A percentile compares a stretch with the other conserved stretches of the same genome.
These are phyloP conservation scores for Lobulomyces angularis DNA, from an alignment of 192 early-diverging fungal genomes.

Conservation along the genomic window DNA sequence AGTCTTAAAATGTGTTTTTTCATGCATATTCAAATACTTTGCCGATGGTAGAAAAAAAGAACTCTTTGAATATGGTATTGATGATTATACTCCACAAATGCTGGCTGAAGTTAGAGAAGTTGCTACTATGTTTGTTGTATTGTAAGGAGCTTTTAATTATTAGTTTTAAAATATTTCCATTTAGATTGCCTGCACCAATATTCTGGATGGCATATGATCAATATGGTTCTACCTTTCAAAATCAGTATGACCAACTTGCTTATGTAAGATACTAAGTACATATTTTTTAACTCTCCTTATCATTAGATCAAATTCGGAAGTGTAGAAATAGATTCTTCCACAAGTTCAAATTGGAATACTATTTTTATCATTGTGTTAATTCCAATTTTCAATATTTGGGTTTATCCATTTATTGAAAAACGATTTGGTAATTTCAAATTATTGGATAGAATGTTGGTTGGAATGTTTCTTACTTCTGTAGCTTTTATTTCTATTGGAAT, in stretches of 20 bases:
- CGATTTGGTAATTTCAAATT: constrained; percentile 21
- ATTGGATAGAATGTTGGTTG: constrained; percentile 41
- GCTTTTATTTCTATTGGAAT: constrained; percentile 24
- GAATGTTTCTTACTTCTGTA: constrained; percentile 34
- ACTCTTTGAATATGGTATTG: too few relatives aligned
- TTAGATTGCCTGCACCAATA: constrained; percentile 23
- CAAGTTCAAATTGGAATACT: too few relatives aligned
- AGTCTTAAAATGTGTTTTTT: constrained; percentile 19
- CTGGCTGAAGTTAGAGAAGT: too few relatives aligned
- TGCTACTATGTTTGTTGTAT: too few relatives aligned
- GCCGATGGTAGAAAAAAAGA: not conserved
- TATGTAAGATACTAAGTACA: too few relatives aligned
- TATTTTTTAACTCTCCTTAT: too few relatives aligned
- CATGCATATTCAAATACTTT: constrained; percentile 4
- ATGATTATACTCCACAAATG: too few relatives aligned
- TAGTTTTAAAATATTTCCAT: too few relatives aligned
- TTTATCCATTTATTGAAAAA: constrained; percentile 41
- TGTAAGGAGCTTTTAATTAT: too few relatives aligned
- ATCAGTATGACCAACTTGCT: constrained; percentile 18
- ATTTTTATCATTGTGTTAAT: constrained; percentile 39
- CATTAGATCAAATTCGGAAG: too few relatives aligned
- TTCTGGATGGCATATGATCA: constrained; percentile 30
- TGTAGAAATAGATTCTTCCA: too few relatives aligned
- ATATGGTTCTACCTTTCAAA: constrained; percentile 19
- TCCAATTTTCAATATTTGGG: constrained; percentile 30